These are phyloP conservation scores for Geotrichum carabidarum DNA, from an alignment of 1,139 yeast genomes.

Conservation along the genomic window DNA sequence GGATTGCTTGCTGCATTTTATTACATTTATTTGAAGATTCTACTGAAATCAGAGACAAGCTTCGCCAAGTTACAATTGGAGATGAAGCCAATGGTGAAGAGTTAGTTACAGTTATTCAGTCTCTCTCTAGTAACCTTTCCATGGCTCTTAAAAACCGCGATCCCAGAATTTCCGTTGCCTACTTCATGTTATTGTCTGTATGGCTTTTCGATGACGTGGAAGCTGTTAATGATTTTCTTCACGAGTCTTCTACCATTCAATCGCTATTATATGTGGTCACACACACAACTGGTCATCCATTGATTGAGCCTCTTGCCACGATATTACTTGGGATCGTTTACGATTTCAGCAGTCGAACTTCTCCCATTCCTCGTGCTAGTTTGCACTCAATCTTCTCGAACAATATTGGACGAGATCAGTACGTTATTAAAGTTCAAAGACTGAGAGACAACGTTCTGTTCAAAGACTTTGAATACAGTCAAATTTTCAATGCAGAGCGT, in stretches of 20 bases:
- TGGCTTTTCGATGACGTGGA: conserved; percentile 77
- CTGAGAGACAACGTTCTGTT: conserved; percentile 58
- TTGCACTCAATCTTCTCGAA: conserved; percentile 58
- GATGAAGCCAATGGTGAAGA: conserved; percentile 64
- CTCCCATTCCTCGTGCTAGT: conserved; percentile 67
- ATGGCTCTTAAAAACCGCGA: conserved; percentile 62
- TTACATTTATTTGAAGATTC: conserved; percentile 57
- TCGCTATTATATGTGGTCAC: conserved; percentile 65
- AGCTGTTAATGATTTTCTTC: conserved; percentile 72
- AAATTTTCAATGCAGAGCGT: conserved; percentile 45
- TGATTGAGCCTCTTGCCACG: conserved; percentile 73
- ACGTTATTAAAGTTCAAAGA: conserved; percentile 65
- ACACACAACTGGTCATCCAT: conserved; percentile 51
- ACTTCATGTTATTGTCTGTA: conserved; percentile 63
- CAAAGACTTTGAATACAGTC: conserved; percentile 49
- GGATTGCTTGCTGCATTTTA: conserved; percentile 75
- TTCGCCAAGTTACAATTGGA: conserved; percentile 60
- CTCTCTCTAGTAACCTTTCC: conserved; percentile 69
- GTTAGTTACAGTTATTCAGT: conserved; percentile 67
- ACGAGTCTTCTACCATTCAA: conserved; percentile 60
- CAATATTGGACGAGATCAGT: conserved; percentile 77
- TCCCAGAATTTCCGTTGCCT: conserved; percentile 73
- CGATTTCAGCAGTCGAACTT: conserved; percentile 68
- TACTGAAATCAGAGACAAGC: conserved; percentile 46
- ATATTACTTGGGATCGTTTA: conserved; percentile 71